These are phyloP conservation scores for Papiliotrema nemorosa DNA, from an alignment of 1,284 basidiomycete genomes.

Conservation along the genomic window DNA sequence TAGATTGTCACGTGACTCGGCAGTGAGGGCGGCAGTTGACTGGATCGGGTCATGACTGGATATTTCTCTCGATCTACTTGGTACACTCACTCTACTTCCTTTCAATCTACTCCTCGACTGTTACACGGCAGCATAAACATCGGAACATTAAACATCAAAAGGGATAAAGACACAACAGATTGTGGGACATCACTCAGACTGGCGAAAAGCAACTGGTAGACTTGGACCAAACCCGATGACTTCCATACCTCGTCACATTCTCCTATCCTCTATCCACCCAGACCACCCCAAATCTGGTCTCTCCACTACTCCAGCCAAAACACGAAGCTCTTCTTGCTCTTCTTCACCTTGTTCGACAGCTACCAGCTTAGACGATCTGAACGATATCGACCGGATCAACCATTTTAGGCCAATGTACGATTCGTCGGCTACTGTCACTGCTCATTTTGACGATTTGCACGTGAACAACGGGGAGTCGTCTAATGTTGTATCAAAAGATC, in stretches of 20 bases:
- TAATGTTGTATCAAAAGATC: not conserved
- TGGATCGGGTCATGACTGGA: not conserved
- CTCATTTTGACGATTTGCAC: not conserved
- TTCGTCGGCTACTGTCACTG: constrained; percentile 5
- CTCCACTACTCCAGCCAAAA: not conserved
- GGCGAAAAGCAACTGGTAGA: not conserved
- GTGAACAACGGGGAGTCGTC: not conserved
- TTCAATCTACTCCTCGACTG: not conserved
- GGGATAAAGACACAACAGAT: not conserved
- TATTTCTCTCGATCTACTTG: not conserved
- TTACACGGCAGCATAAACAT: not conserved
- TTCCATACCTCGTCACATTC: not conserved
- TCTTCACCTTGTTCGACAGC: constrained; percentile 27
- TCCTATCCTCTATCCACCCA: not conserved
- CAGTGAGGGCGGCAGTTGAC: not conserved
- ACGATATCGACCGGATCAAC: constrained; percentile 29
- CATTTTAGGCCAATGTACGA: constrained; percentile 31
- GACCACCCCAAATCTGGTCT: not conserved
- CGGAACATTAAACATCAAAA: not conserved
- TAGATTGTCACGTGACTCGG: not conserved
- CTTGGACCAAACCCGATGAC: not conserved
- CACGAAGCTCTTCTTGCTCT: constrained; percentile 22
- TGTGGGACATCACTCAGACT: not conserved
- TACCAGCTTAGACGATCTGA: constrained; percentile 31
- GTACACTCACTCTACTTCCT: not conserved